phyloP scores from a whole-genome alignment of 176 grass and related monocot genomes.

The Bromus sterilis region DNA sequence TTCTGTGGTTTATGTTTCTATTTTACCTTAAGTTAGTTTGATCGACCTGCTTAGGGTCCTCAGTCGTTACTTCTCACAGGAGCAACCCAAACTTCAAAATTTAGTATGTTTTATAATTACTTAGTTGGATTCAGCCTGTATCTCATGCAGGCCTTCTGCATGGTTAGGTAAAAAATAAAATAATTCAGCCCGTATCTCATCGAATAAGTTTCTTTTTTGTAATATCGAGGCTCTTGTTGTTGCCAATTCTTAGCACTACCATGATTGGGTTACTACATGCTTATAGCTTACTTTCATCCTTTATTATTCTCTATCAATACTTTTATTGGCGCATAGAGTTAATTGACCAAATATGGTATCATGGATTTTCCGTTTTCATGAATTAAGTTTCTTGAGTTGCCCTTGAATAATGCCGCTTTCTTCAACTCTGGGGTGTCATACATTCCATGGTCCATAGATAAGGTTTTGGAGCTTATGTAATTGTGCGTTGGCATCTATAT shows the following conservation, averaged over 20 bases:
- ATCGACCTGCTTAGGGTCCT: background rate
- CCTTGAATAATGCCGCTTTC: background rate
- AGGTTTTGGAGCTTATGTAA: background rate
- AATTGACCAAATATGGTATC: background rate
- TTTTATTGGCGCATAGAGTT: background rate
- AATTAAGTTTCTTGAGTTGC: background rate
- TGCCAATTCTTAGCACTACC: background rate
- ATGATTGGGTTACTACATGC: background rate
- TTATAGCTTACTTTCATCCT: background rate
- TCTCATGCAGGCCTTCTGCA: no score
- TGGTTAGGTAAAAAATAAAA: no score
- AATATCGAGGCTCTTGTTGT: background rate
- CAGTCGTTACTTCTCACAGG: background rate
- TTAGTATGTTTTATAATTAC: background rate
- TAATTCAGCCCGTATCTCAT: no score
- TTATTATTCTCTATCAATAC: background rate
- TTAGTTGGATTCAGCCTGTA: background rate
- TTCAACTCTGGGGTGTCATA: background rate
- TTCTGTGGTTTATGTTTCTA: background rate
- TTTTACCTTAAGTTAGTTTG: background rate
- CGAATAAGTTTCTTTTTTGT: background rate
- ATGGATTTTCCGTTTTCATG: background rate
- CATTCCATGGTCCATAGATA: background rate
- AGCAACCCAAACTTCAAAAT: background rate
- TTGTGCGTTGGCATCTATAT: background rate